Evolutionary conservation across 106 monocot genomes (phyloP), one percentile per base, ranked within the genome.

Genomic region (Vanilla planifolia): DNA sequence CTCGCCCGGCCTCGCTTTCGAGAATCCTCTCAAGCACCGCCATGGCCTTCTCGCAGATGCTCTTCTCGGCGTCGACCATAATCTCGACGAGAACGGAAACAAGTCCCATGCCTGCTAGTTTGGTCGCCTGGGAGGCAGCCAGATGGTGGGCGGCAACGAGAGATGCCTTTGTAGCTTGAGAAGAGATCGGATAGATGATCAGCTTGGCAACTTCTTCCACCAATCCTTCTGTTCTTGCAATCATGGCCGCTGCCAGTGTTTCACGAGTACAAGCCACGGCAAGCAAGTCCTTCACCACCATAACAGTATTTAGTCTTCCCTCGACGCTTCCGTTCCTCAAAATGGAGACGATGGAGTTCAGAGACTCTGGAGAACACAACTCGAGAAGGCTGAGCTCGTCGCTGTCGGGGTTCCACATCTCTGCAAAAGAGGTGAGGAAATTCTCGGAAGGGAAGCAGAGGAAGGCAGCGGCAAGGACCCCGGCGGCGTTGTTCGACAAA

Each of bases 21-120:
- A 78, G 67, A 0, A 87, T 10, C 9, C 63, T 67, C 6, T 80
- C 87, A 1, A 92, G 75, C 9, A 83, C 75, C 2, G 52, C 82
- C 34, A 83, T 42, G 0, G 77, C 79, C 67, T 77, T 86, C 73
- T 92, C 92, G 21, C 59, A 58, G n/a, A 60, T 64, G 68, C 85
- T 82, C 68, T 72, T 91, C 23, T 88, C 89, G 10, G 70, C 46
- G 52, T 77, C 77, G 6, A 82, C 75, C 0, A 85, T 63, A 4
- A 76, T 75, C 51, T 92, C 92, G 16, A 83, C 16, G 0, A 92
- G 58, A 42, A 48, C 42, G 1, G 68, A 22, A 52, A 86, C 67
- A 20, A 78, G 2, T 1, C 75, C 83, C 59, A 78, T 4, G 0
- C 75, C 62, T 0, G 51, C 65, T 10, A 83, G 71, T 27, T 50